These are phyloP conservation scores for Mortierella sp. DNA, from an alignment of 371 early-diverging fungal species.

Conservation along the genomic window DNA sequence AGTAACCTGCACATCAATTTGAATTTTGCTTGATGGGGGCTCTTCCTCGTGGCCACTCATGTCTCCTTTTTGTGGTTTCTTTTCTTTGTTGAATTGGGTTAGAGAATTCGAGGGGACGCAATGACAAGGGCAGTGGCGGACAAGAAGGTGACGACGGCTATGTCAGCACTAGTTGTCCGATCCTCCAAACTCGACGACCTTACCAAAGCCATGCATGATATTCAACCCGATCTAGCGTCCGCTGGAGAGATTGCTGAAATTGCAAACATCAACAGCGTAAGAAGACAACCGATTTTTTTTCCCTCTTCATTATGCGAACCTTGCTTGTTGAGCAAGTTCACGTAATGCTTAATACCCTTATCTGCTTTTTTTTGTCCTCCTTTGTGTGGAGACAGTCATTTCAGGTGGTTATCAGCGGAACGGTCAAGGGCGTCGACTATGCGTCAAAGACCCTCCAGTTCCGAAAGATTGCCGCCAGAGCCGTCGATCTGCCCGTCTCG, in stretches of 20 bases:
- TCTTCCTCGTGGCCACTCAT: too few relatives aligned
- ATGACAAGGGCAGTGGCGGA: constrained; percentile 82
- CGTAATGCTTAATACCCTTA: too few relatives aligned
- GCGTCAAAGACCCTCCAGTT: constrained; percentile 84
- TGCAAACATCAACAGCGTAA: constrained; percentile 88
- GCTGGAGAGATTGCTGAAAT: constrained; percentile 77
- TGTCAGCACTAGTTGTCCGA: constrained; percentile 88
- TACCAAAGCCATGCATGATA: constrained; percentile 69
- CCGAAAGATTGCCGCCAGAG: constrained; percentile 82
- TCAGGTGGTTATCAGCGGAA: constrained; percentile 91
- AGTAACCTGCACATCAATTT: constrained; percentile 7
- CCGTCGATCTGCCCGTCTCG: constrained; percentile 91
- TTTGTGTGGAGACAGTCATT: constrained; percentile 59
- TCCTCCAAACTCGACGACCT: constrained; percentile 77
- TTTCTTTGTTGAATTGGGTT: neutral
- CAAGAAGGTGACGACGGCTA: constrained; percentile 72
- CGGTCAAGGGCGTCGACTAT: constrained; percentile 83
- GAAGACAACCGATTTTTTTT: neutral
- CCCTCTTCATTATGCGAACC: constrained; percentile 26
- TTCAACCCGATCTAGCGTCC: constrained; percentile 66
- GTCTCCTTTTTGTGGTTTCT: too few relatives aligned
- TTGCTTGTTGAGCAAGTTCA: too few relatives aligned
- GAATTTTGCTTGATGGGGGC: too few relatives aligned
- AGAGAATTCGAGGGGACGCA: constrained; percentile 81
- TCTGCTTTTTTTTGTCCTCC: constrained; percentile 2